These are phyloP conservation scores for Heterobasidion parviporum DNA, from an alignment of 1,284 basidiomycete genomes.

Conservation along the genomic window DNA sequence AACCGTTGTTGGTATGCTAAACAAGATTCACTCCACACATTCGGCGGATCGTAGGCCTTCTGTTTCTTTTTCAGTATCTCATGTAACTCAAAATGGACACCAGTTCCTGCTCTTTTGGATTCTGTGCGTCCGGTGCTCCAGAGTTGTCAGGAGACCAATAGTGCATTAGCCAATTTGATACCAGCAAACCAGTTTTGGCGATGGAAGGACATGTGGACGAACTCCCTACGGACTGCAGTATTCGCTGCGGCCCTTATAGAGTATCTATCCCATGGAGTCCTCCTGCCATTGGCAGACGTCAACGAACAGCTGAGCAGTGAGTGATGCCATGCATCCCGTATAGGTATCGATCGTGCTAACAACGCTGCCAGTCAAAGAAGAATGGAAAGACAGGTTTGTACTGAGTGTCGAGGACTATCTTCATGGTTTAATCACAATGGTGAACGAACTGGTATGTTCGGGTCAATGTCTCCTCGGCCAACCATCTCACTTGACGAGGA, in stretches of 20 bases:
- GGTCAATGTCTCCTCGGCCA: background rate
- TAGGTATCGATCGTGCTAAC: background rate
- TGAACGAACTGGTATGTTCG: constrained; percentile 69
- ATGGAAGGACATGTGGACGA: constrained; percentile 75
- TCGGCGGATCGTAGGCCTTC: constrained; percentile 36
- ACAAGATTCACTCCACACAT: constrained; percentile 73
- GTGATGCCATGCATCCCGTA: constrained; percentile 17
- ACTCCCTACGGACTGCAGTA: constrained; percentile 53
- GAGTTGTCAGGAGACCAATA: constrained; percentile 45
- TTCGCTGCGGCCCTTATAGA: constrained; percentile 60
- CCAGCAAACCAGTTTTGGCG: constrained; percentile 74
- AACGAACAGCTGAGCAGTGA: constrained; percentile 58
- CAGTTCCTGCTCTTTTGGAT: constrained; percentile 56
- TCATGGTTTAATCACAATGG: constrained; percentile 73
- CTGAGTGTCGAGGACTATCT: constrained; percentile 78
- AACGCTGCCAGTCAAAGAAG: constrained; percentile 46
- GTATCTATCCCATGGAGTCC: constrained; percentile 52
- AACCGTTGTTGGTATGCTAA: constrained; percentile 55
- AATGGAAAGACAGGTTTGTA: constrained; percentile 61
- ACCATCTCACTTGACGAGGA: constrained; percentile 1
- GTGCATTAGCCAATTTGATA: constrained; percentile 43
- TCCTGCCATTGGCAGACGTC: constrained; percentile 50
- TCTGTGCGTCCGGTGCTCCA: constrained; percentile 44
- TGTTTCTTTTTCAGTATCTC: no score
- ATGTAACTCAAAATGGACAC: no score